These are phyloP conservation scores for Auricularia heimuer DNA, from an alignment of 768 basidiomycete genomes.

Conservation along the genomic window DNA sequence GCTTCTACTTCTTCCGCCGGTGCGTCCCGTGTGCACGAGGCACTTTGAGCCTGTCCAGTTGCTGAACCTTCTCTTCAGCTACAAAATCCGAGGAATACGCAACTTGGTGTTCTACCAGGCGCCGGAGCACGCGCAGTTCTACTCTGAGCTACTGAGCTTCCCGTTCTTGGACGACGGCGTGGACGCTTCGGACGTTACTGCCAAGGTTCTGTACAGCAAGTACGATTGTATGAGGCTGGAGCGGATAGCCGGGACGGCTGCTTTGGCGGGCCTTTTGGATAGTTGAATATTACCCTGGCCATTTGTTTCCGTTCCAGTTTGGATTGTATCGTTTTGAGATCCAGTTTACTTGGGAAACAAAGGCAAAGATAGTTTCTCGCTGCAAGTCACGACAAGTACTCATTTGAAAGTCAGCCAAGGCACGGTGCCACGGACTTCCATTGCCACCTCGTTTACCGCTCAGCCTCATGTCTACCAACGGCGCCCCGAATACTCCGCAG, in stretches of 20 bases:
- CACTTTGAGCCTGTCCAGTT: not conserved
- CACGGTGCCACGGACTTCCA: no score
- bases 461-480: no score
- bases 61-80: conserved; percentile 35
- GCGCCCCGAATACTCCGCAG: no score
- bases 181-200: conserved; percentile 78
- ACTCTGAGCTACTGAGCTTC: conserved; percentile 79
- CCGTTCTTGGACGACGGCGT: conserved; percentile 87
- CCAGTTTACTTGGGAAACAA: no score
- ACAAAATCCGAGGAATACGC: conserved; percentile 85
- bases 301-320: no score
- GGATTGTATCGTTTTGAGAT: no score
- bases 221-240: conserved; percentile 86
- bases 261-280: conserved; percentile 14
- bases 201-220: conserved; percentile 71
- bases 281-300: not conserved
- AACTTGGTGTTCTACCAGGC: conserved; percentile 91
- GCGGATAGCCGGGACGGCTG: conserved; percentile 57
- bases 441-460: no score
- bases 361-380: no score
- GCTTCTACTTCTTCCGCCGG: conserved; percentile 98
- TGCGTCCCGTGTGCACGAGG: conserved; percentile 18
- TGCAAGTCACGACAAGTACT: no score
- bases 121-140: conserved; percentile 86
- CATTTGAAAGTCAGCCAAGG: no score